These are phyloP conservation scores for Rhodomyrtus psidioides DNA, from an alignment of 441 rosid species.

Conservation along the genomic window DNA sequence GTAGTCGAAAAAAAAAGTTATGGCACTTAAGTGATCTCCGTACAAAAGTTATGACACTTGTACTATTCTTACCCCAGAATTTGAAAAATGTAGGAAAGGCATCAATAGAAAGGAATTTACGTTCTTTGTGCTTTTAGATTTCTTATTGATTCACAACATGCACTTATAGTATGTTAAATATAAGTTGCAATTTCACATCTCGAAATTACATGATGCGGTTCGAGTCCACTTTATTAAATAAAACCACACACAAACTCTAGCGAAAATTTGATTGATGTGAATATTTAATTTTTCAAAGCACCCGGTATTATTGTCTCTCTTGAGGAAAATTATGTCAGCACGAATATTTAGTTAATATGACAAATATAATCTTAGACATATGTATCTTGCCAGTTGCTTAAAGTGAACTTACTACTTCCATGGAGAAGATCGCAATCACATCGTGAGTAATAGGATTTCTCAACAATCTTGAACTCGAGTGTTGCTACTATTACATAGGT, in stretches of 20 bases:
- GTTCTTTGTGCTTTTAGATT: background rate
- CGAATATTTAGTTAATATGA: background rate
- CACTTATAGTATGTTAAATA: background rate
- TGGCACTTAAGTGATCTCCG: no score
- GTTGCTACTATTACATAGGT: no score
- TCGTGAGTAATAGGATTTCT: background rate
- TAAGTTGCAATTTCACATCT: background rate
- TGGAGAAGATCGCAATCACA: no score
- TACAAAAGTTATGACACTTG: no score
- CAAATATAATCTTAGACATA: background rate
- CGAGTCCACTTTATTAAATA: background rate
- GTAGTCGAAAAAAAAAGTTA: no score
- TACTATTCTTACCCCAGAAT: no score
- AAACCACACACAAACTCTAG: background rate
- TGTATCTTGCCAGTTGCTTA: no score
- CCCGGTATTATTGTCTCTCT: background rate
- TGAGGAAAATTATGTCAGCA: accelerated
- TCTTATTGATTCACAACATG: background rate
- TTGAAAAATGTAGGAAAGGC: background rate
- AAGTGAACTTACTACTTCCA: background rate
- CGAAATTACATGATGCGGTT: background rate
- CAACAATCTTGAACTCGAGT: accelerated
- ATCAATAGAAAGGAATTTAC: background rate
- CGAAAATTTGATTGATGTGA: background rate
- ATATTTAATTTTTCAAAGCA: background rate